Evolutionary conservation across 2,329 filamentous ascomycete genomes (phyloP).

Genomic region (Sporothrix brasiliensis): DNA sequence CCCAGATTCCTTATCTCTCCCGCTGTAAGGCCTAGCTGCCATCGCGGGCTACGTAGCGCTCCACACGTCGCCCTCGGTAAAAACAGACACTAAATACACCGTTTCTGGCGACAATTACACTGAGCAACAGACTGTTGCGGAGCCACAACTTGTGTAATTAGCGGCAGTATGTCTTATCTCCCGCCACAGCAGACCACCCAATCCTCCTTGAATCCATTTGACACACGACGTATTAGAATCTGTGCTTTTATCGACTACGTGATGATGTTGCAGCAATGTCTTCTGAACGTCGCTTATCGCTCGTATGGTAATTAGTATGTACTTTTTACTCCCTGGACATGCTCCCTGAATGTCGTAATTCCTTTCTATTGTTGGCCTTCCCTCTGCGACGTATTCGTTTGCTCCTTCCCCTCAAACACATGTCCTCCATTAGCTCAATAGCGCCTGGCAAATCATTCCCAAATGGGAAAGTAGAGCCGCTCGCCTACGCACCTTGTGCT

Average conservation of each 20-base stretch:
- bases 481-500: background rate
- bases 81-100: background rate
- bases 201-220: no score
- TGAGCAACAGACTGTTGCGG: background rate
- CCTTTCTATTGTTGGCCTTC: background rate
- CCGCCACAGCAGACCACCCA: no score
- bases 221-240: no score
- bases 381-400: background rate
- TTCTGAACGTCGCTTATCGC: no score
- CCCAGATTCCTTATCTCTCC: constrained; percentile 11
- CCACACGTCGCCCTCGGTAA: background rate
- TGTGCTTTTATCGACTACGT: no score
- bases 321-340: no score
- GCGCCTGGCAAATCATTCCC: background rate
- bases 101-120: background rate
- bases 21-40: background rate
- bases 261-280: no score
- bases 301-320: no score
- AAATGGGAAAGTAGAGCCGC: constrained; percentile 19
- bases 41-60: background rate
- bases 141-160: background rate
- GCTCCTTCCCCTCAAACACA: background rate
- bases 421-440: background rate
- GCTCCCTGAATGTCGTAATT: background rate
- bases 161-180: background rate